Percentiles rank a stretch among this genome's conserved stretches.
These are phyloP conservation scores for Fusarium dimerum DNA, from an alignment of 2,329 filamentous ascomycete genomes.

Conservation along the genomic window DNA sequence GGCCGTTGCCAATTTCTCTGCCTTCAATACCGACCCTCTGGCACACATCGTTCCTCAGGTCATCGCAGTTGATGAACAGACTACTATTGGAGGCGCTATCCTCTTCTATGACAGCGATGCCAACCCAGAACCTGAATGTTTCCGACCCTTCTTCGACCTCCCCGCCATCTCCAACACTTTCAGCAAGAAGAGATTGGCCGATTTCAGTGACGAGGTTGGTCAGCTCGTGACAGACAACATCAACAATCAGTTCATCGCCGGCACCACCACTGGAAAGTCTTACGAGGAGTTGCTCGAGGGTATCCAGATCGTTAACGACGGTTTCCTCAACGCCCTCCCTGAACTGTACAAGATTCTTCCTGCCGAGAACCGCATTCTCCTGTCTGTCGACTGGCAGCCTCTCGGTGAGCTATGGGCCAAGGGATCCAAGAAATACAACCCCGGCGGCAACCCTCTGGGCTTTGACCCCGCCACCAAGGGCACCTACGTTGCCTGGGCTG, in stretches of 20 bases:
- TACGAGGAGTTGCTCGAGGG: slow-evolving; percentile 12
- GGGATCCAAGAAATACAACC: slow-evolving; percentile 12
- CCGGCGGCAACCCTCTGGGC: slow-evolving; percentile 6
- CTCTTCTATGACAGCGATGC: slow-evolving; percentile 20
- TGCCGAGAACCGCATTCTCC: slow-evolving; percentile 5
- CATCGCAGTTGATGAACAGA: slow-evolving; percentile 11
- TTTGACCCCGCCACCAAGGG: slow-evolving; percentile 13
- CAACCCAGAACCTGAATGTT: slow-evolving; percentile 12
- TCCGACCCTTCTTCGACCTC: slow-evolving; percentile 13
- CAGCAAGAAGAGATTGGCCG: slow-evolving; percentile 6
- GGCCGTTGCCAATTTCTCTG: slow-evolving; percentile 16
- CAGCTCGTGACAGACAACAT: slow-evolving; percentile 12
- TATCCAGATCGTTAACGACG: slow-evolving; percentile 7
- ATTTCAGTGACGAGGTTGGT: slow-evolving; percentile 13
- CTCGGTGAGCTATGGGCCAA: slow-evolving; percentile 10
- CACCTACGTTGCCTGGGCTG: slow-evolving; percentile 18
- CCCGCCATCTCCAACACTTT: slow-evolving; percentile 13
- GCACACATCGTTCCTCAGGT: slow-evolving; percentile 19
- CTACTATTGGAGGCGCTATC: slow-evolving; percentile 12
- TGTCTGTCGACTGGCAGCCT: slow-evolving; percentile 19
- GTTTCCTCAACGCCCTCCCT: slow-evolving; percentile 8
- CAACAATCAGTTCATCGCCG: slow-evolving; percentile 18
- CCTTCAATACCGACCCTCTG: slow-evolving; percentile 17
- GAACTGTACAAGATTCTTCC: slow-evolving; percentile 8
- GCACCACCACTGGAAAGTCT: slow-evolving; percentile 10